A percentile compares a stretch with the other conserved stretches of the same genome.
Evolutionary conservation across 495 filamentous ascomycete species (phyloP).

Genomic region (Hypoxylon perforatum): DNA sequence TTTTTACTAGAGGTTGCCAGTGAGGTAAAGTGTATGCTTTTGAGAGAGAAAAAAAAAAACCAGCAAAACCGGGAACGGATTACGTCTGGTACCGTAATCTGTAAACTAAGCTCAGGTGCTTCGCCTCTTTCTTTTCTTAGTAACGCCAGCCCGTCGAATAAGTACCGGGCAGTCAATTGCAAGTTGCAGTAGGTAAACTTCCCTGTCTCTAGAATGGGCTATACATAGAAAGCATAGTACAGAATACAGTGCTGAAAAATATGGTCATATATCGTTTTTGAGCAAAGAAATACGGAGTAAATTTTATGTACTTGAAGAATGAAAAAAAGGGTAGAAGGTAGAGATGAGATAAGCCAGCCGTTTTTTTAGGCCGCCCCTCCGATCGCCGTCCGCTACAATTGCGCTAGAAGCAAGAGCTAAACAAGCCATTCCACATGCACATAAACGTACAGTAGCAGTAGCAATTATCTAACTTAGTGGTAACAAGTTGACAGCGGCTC

Average conservation of each 20-base stretch:
- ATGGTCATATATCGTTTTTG: too few species aligned
- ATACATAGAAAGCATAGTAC: too few species aligned
- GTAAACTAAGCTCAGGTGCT: neutral
- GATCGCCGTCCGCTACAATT: slow-evolving; percentile 5
- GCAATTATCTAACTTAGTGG: too few species aligned
- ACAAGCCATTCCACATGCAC: slow-evolving; percentile 10
- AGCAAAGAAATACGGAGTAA: too few species aligned
- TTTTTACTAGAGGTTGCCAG: neutral
- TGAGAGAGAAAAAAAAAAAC: neutral
- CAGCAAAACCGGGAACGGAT: slow-evolving; percentile 18
- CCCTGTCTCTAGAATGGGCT: neutral
- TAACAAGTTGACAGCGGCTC: slow-evolving; percentile 31
- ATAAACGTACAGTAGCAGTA: slow-evolving; percentile 19
- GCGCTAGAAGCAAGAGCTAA: too few species aligned
- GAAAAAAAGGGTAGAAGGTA: too few species aligned
- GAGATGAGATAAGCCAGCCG: too few species aligned
- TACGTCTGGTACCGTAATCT: slow-evolving; percentile 8
- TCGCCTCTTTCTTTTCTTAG: slow-evolving; percentile 24
- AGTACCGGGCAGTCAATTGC: neutral
- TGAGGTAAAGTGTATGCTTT: neutral
- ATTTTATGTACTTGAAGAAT: neutral
- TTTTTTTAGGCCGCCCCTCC: slow-evolving; percentile 2
- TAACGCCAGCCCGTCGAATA: neutral
- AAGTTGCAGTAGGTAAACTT: neutral
- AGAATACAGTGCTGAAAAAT: too few species aligned